Conservation (phyloP, 2,329 filamentous ascomycete genomes). For the Aspergillus flavus region DNA sequence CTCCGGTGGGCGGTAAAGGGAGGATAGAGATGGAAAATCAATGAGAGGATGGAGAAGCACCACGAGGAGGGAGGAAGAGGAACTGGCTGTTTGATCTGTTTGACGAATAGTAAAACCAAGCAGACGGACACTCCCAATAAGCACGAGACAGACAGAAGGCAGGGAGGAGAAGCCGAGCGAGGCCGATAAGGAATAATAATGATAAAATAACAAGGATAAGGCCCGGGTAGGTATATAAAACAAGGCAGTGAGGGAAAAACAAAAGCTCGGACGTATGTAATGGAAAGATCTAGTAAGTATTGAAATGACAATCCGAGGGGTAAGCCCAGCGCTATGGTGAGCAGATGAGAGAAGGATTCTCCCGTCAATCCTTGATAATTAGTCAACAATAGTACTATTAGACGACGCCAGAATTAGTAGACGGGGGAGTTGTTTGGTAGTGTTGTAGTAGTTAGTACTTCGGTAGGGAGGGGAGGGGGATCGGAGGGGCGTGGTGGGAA, state of each 20-base stretch:
- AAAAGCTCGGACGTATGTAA: slow-evolving; percentile 4
- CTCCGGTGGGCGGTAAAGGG: slow-evolving; percentile 21
- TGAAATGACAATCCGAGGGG: background rate
- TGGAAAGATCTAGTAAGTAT: slow-evolving; percentile 5
- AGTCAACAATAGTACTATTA: background rate
- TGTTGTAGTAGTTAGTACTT: background rate
- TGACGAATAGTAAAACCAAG: background rate
- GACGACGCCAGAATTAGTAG: background rate
- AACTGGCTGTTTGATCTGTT: slow-evolving; percentile 1
- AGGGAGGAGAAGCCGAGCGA: slow-evolving; percentile 3
- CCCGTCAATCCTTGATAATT: background rate
- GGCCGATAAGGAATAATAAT: slow-evolving; percentile 3
- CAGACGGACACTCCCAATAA: background rate
- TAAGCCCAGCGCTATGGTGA: background rate
- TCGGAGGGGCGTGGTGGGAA: background rate
- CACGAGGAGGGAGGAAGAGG: background rate
- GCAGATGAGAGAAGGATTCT: background rate
- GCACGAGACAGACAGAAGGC: background rate
- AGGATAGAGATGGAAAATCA: slow-evolving; percentile 12
- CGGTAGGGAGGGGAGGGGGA: background rate
- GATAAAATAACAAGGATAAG: slow-evolving; percentile 1
- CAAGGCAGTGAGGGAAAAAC: background rate
- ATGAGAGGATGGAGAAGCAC: slow-evolving; percentile 2
- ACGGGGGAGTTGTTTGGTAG: background rate
- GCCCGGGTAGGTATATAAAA: background rate